Conservation (phyloP, 352 stramenopile genomes). For the Paralagenidium karlingii region DNA sequence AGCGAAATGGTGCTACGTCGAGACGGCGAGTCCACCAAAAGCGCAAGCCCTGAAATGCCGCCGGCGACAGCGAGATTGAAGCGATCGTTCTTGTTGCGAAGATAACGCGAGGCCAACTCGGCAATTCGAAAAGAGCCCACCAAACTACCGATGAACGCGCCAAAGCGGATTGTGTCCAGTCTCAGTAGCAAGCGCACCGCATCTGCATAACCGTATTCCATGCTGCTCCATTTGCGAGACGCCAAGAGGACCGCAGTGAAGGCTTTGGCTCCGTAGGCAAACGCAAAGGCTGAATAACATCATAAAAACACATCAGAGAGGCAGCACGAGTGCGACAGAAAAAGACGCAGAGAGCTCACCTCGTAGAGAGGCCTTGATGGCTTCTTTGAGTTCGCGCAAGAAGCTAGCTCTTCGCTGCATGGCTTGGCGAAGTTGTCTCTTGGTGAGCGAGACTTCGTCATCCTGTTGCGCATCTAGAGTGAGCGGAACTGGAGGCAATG, state of each 20-base stretch:
- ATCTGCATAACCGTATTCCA: slow-evolving; percentile 68
- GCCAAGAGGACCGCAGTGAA: slow-evolving; percentile 69
- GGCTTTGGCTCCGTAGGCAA: slow-evolving; percentile 71
- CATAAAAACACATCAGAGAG: not conserved
- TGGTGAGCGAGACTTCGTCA: too few species aligned
- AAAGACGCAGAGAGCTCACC: slow-evolving; percentile 3
- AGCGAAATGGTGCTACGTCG: slow-evolving; percentile 61
- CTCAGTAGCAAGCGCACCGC: slow-evolving; percentile 50
- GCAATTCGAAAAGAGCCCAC: slow-evolving; percentile 58
- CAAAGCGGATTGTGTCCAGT: slow-evolving; percentile 63
- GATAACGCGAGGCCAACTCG: slow-evolving; percentile 31
- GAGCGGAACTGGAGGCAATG: too few species aligned
- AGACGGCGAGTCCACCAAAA: slow-evolving; percentile 54
- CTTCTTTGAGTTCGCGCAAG: slow-evolving; percentile 29
- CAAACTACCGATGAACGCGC: slow-evolving; percentile 59
- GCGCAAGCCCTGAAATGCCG: slow-evolving; percentile 36
- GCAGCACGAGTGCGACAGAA: not conserved
- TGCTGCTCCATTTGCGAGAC: slow-evolving; percentile 61
- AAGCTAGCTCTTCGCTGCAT: too few species aligned
- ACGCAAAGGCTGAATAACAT: slow-evolving; percentile 25
- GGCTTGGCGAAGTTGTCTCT: too few species aligned
- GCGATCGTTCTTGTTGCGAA: slow-evolving; percentile 28
- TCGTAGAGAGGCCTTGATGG: slow-evolving; percentile 26
- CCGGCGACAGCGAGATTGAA: slow-evolving; percentile 57
- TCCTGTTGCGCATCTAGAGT: too few species aligned